phyloP scores from a whole-genome alignment of 1,284 basidiomycete genomes.

The Ganoderma sinense region DNA sequence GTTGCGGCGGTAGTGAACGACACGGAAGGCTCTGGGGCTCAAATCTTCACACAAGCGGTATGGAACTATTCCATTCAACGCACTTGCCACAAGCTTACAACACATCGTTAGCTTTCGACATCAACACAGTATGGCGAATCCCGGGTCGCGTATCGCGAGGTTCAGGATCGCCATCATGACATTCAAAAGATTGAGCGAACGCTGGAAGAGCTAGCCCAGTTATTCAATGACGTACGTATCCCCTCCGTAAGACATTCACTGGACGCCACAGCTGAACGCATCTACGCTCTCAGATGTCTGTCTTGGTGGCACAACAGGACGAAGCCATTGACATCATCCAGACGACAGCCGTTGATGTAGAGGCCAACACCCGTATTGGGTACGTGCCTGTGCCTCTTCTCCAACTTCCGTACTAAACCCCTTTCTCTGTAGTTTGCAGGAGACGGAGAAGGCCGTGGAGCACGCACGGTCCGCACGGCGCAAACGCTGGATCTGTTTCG shows the following conservation, averaged over 20 bases:
- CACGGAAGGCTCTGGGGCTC: slow-evolving; percentile 62
- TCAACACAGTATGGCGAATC: slow-evolving; percentile 89
- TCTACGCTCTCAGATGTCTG: slow-evolving; percentile 65
- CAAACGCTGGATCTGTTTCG: slow-evolving; percentile 85
- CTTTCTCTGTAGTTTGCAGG: slow-evolving; percentile 52
- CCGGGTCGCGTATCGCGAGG: slow-evolving; percentile 86
- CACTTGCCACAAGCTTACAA: neutral
- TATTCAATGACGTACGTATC: slow-evolving; percentile 78
- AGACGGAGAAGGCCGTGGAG: slow-evolving; percentile 78
- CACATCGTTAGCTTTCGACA: slow-evolving; percentile 55
- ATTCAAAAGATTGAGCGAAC: slow-evolving; percentile 89
- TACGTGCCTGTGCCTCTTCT: slow-evolving; percentile 44
- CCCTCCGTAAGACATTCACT: neutral
- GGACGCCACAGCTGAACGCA: slow-evolving; percentile 1
- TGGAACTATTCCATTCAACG: slow-evolving; percentile 36
- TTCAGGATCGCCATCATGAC: slow-evolving; percentile 91
- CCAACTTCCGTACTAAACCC: neutral
- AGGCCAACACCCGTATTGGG: slow-evolving; percentile 76
- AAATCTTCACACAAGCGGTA: slow-evolving; percentile 91
- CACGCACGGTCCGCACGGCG: slow-evolving; percentile 76
- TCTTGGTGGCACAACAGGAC: slow-evolving; percentile 83
- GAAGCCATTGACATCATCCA: slow-evolving; percentile 76
- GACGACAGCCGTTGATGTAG: slow-evolving; percentile 64
- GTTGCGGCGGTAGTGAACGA: slow-evolving; percentile 80
- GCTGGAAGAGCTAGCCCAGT: slow-evolving; percentile 85